Conservation (phyloP, 2,329 filamentous ascomycete species). For the Cytospora mali region DNA sequence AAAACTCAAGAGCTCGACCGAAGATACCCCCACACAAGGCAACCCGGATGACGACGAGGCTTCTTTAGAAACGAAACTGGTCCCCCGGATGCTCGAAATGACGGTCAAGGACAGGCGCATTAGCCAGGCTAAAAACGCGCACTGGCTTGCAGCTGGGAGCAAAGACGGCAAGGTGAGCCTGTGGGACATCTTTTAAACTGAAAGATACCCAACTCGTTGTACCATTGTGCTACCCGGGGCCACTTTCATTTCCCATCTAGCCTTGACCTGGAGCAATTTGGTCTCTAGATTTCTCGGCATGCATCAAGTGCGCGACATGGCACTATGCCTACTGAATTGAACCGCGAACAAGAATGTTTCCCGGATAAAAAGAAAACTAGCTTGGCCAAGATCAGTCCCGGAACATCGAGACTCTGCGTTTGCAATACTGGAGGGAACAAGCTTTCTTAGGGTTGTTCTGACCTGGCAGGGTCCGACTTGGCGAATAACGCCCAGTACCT, state of each 20-base stretch:
- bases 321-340: neutral
- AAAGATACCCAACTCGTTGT: neutral
- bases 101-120: constrained; percentile 66
- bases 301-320: neutral
- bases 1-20: constrained; percentile 36
- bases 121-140: constrained; percentile 66
- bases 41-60: constrained; percentile 4
- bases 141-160: constrained; percentile 88
- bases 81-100: constrained; percentile 39
- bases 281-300: neutral
- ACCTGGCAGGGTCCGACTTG: neutral
- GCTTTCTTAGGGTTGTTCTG: neutral
- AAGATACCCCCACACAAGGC: neutral
- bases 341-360: neutral
- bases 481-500: neutral
- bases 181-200: constrained; percentile 83
- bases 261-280: neutral
- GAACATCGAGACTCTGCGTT: neutral
- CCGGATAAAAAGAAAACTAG: neutral
- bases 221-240: neutral
- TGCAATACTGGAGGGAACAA: neutral
- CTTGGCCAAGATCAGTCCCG: neutral
- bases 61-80: constrained; percentile 32
- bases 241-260: neutral
- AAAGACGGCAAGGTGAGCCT: constrained; percentile 96